Evolutionary conservation across 2,329 filamentous ascomycete species (phyloP), one percentile per base, ranked within the genome.

Genomic region (Ophiostoma ips): DNA sequence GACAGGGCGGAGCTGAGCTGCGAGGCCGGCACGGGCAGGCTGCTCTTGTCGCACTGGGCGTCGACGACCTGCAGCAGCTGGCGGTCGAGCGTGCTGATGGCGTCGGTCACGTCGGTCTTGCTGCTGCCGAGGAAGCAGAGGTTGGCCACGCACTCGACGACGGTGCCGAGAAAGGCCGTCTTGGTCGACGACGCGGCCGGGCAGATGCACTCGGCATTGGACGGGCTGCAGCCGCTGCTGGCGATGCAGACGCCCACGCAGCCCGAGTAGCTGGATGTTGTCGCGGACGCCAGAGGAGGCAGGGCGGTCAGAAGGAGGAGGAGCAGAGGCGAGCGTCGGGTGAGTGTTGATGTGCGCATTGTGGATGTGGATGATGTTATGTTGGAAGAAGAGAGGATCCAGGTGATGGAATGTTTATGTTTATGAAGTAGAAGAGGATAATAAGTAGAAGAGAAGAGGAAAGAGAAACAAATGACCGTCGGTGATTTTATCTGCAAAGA

Each of bases 151-250:
- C 57, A 58, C 5, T 11, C 10, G 11, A 57, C 51, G 9, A 52
- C 50, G 11, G 35, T 28, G 41, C 49, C 53, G 11, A 58, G 53
- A n/a, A 58, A 54, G n/a, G n/a, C n/a, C n/a, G n/a, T n/a, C n/a
- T 12, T 11, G 1, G 35, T 33, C 4, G 24, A 31, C 2, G 18
- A 34, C 8, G 52, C 18, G 3, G 35, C 53, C 8, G 36, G 13
- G 52, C 57, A 58, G 40, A 58, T 50, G 45, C 56, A 58, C 16
- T 38, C 11, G 15, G 41, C 38, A 38, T 48, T 48, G 36, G 46
- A 28, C 13, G 49, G 12, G 38, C 41, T 38, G 51, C 56, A 58
- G 37, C 55, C 55, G 34, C 24, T 52, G 35, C 41, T 12, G 36
- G 18, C 31, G 21, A 58, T 28, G 38, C 56, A 58, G 43, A 37